These are phyloP conservation scores for Syzygium oleosum DNA, from an alignment of 345 rosid genomes.

Conservation along the genomic window DNA sequence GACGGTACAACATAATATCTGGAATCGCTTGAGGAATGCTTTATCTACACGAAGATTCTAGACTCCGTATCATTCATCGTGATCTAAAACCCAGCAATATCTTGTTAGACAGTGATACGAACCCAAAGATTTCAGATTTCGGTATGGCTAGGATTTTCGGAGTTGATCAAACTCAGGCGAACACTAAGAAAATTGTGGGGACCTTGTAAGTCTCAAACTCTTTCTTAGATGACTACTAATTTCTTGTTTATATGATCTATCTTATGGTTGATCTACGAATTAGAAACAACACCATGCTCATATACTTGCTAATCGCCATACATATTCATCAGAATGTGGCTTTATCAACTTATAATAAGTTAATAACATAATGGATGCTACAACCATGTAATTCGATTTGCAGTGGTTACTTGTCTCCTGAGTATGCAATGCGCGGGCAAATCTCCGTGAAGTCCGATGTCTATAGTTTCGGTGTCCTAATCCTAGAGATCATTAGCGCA, in stretches of 20 bases:
- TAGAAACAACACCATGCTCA: no score
- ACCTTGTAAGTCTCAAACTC: constrained; percentile 7
- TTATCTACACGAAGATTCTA: constrained; percentile 16
- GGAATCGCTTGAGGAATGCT: constrained; percentile 12
- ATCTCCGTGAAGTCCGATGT: constrained; percentile 26
- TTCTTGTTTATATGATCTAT: no score
- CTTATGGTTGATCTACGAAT: no score
- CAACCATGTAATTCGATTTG: background rate
- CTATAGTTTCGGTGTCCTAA: background rate
- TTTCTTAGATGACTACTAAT: no score
- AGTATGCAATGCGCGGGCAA: constrained; percentile 10
- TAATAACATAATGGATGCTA: background rate
- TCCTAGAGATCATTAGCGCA: no score
- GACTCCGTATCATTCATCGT: constrained; percentile 12
- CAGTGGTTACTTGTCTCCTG: constrained; percentile 35
- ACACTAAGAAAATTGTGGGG: constrained; percentile 9
- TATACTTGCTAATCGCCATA: no score
- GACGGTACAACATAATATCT: constrained; percentile 4
- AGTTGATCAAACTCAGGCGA: background rate
- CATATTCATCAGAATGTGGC: no score
- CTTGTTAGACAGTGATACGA: constrained; percentile 8
- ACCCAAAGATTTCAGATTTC: background rate
- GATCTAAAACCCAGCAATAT: constrained; percentile 17
- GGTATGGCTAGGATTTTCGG: no score
- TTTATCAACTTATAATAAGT: no score